These are phyloP conservation scores for Solanum paucissectum DNA, from an alignment of 257 asterid genomes.

Conservation along the genomic window DNA sequence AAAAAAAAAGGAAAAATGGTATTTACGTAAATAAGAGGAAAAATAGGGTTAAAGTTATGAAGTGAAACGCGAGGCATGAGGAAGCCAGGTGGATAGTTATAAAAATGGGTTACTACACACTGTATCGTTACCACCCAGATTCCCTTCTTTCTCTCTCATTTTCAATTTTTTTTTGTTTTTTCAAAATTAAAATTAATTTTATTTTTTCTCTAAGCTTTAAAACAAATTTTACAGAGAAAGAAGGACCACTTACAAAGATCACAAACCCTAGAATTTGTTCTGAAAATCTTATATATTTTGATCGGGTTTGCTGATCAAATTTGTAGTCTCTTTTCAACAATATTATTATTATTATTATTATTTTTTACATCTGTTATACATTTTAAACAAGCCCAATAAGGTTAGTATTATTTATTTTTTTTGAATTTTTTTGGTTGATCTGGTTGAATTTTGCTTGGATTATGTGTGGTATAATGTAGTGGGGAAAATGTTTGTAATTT, in stretches of 20 bases:
- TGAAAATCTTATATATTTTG: slow-evolving; percentile 1
- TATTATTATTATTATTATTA: not conserved
- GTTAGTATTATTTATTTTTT: not conserved
- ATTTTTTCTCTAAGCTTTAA: not conserved
- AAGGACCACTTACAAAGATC: slow-evolving; percentile 14
- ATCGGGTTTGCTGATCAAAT: slow-evolving; percentile 39
- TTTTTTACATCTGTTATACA: not conserved
- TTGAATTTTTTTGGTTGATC: slow-evolving; percentile 14
- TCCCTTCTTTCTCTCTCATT: slow-evolving; percentile 2
- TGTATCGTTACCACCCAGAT: slow-evolving; percentile 30
- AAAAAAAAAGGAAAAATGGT: not conserved
- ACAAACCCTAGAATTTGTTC: slow-evolving; percentile 32
- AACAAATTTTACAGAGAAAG: not conserved
- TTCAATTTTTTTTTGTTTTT: slow-evolving; percentile 9
- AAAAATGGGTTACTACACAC: slow-evolving; percentile 26
- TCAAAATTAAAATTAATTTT: not conserved
- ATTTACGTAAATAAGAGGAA: not conserved
- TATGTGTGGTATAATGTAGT: not conserved
- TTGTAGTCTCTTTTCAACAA: not conserved
- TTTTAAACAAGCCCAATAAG: not conserved
- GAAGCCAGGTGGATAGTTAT: slow-evolving; percentile 19
- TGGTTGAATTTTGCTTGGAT: not conserved
- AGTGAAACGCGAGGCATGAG: not conserved
- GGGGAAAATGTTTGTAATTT: not conserved
- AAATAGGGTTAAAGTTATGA: not conserved